Conservation (phyloP, 1,284 basidiomycete species). For the Schizophyllum commune region DNA sequence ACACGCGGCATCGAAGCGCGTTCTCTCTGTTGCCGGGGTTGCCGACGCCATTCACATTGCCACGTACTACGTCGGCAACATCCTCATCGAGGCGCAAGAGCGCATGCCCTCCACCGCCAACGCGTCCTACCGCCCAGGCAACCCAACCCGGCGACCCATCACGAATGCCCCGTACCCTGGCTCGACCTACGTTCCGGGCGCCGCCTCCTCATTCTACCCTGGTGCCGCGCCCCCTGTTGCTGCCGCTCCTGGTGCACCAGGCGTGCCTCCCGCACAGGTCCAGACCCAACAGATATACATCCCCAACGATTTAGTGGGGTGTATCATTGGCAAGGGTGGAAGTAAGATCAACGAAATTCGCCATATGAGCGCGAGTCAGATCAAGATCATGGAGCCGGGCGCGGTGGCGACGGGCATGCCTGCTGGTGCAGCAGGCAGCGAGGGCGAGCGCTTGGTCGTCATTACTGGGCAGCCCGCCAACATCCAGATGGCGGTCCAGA, state of each 20-base stretch:
- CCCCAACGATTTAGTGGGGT: constrained; percentile 95
- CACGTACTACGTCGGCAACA: constrained; percentile 97
- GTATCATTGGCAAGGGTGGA: constrained; percentile 98
- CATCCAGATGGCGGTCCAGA: constrained; percentile 93
- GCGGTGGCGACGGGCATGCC: constrained; percentile 64
- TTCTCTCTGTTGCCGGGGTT: constrained; percentile 95
- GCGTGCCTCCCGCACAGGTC: constrained; percentile 44
- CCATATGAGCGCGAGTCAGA: constrained; percentile 88
- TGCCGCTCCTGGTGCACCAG: constrained; percentile 15
- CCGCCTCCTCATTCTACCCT: constrained; percentile 28
- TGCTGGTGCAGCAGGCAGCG: constrained; percentile 55
- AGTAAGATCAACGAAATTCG: constrained; percentile 99
- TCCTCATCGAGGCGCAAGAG: constrained; percentile 92
- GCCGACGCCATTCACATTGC: constrained; percentile 99
- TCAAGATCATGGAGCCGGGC: constrained; percentile 98
- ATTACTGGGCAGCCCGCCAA: constrained; percentile 92
- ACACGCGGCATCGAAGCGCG: constrained; percentile 50
- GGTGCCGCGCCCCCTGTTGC: constrained; percentile 22
- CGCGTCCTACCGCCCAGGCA: constrained; percentile 48
- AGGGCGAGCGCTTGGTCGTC: constrained; percentile 85
- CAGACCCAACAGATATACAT: constrained; percentile 99
- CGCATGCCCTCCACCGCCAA: constrained; percentile 64
- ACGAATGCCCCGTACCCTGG: constrained; percentile 31
- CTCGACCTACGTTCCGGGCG: constrained; percentile 68
- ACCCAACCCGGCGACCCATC: constrained; percentile 17